phyloP scores from a whole-genome alignment of 768 basidiomycete genomes.

The Boletus edulis region DNA sequence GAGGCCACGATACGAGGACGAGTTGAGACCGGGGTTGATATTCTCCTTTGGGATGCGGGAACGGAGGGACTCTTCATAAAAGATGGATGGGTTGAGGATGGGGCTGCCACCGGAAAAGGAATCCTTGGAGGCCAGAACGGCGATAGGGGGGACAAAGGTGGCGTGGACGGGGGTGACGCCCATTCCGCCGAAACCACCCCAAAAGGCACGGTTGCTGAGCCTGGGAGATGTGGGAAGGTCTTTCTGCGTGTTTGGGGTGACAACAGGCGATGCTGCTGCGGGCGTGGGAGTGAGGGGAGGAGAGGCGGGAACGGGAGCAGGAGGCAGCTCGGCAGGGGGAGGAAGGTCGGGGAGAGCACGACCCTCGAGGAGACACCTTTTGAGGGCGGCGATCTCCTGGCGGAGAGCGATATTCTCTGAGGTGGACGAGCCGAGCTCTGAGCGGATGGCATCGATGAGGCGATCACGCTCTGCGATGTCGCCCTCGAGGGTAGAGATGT shows the following conservation, averaged over 20 bases:
- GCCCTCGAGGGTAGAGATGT: constrained; percentile 90
- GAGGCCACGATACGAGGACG: constrained; percentile 8
- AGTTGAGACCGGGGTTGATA: constrained; percentile 29
- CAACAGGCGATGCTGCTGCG: constrained; percentile 28
- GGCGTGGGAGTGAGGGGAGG: constrained; percentile 36
- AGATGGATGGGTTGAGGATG: constrained; percentile 30
- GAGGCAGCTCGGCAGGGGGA: constrained; percentile 39
- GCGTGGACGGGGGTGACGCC: constrained; percentile 85
- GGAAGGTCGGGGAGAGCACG: constrained; percentile 49
- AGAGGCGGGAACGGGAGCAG: constrained; percentile 34
- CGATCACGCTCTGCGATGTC: constrained; percentile 92
- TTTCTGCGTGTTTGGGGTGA: constrained; percentile 74
- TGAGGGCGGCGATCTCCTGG: constrained; percentile 71
- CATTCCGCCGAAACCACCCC: constrained; percentile 73
- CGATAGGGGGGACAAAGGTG: constrained; percentile 73
- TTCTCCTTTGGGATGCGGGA: constrained; percentile 23
- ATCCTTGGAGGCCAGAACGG: constrained; percentile 30
- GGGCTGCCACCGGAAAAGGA: constrained; percentile 25
- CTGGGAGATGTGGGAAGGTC: constrained; percentile 68
- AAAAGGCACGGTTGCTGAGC: constrained; percentile 56
- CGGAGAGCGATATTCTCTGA: constrained; percentile 83
- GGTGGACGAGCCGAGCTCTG: constrained; percentile 75
- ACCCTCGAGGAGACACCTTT: constrained; percentile 70
- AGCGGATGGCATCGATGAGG: constrained; percentile 82
- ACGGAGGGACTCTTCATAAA: constrained; percentile 29